Percentiles rank a stretch among this genome's conserved stretches.
Conservation (phyloP, 2,329 filamentous ascomycete genomes). For the Clarireedia sp. region DNA sequence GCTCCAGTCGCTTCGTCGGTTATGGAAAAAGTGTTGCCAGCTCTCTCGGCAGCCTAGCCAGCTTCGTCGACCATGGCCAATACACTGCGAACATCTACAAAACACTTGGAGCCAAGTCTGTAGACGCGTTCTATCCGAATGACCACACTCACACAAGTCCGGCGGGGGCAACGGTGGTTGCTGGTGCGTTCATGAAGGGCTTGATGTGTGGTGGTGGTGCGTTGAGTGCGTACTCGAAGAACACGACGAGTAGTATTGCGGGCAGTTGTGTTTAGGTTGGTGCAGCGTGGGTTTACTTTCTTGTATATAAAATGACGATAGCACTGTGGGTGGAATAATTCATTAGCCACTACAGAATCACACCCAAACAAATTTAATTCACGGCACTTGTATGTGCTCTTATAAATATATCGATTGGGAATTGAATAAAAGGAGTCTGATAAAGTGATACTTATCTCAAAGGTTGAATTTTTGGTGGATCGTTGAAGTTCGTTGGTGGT, state of each 20-base stretch:
- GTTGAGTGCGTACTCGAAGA: slow-evolving; percentile 23
- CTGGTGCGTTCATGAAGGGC: slow-evolving; percentile 45
- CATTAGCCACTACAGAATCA: too few relatives aligned
- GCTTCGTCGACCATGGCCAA: slow-evolving; percentile 50
- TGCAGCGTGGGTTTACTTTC: too few relatives aligned
- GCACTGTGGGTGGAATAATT: too few relatives aligned
- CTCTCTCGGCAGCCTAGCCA: slow-evolving; percentile 31
- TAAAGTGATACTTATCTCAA: too few relatives aligned
- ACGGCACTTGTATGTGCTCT: too few relatives aligned
- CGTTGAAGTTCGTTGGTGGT: too few relatives aligned
- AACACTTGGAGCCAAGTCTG: slow-evolving; percentile 37
- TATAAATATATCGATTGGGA: too few relatives aligned
- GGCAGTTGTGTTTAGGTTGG: slow-evolving; percentile 21
- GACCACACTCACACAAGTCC: slow-evolving; percentile 56
- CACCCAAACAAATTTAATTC: too few relatives aligned
- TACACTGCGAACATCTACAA: slow-evolving; percentile 45
- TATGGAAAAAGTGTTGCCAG: slow-evolving; percentile 43
- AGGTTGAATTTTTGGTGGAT: too few relatives aligned
- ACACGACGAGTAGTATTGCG: slow-evolving; percentile 20
- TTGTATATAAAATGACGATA: not conserved
- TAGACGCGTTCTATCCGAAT: slow-evolving; percentile 44
- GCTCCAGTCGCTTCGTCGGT: slow-evolving; percentile 45
- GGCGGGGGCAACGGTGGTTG: slow-evolving; percentile 44
- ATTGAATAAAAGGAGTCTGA: too few relatives aligned
- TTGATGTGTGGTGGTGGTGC: slow-evolving; percentile 22